Evolutionary conservation across 139 green algal species (phyloP).

Genomic region (Chlorella ohadii): DNA sequence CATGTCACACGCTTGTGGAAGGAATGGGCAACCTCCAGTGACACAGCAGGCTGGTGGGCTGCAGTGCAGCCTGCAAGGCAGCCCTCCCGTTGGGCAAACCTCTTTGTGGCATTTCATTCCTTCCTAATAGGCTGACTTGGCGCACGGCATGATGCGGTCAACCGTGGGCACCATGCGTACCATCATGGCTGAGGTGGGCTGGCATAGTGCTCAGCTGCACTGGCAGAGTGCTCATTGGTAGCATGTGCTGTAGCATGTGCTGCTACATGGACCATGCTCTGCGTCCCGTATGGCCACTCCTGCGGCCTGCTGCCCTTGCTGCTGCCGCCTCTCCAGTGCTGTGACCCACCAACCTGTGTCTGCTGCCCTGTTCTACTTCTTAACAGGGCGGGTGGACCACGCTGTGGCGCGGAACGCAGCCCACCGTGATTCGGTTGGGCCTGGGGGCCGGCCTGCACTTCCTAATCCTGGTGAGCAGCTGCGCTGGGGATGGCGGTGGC

Average conservation of each 20-base stretch:
- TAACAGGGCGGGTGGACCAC: slow-evolving; percentile 36
- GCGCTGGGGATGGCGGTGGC: no score
- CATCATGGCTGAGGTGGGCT: slow-evolving; percentile 55
- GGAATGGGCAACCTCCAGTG: no score
- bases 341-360: no score
- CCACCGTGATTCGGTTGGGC: slow-evolving; percentile 77
- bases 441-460: slow-evolving; percentile 85
- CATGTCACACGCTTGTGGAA: no score
- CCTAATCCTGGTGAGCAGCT: slow-evolving; percentile 72
- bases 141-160: slow-evolving; percentile 33
- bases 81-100: no score
- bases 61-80: no score
- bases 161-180: slow-evolving; percentile 51
- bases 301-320: neutral
- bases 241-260: no score
- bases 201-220: neutral
- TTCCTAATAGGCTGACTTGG: slow-evolving; percentile 59
- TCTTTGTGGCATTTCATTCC: no score
- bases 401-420: slow-evolving; percentile 80
- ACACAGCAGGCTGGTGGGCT: no score
- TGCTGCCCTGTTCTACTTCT: neutral
- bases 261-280: no score
- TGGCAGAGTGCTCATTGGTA: no score
- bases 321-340: neutral
- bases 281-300: no score